A percentile compares a stretch with the other conserved stretches of the same genome.
Conservation (phyloP, 495 filamentous ascomycete species). For the Tuber umbilicatum region DNA sequence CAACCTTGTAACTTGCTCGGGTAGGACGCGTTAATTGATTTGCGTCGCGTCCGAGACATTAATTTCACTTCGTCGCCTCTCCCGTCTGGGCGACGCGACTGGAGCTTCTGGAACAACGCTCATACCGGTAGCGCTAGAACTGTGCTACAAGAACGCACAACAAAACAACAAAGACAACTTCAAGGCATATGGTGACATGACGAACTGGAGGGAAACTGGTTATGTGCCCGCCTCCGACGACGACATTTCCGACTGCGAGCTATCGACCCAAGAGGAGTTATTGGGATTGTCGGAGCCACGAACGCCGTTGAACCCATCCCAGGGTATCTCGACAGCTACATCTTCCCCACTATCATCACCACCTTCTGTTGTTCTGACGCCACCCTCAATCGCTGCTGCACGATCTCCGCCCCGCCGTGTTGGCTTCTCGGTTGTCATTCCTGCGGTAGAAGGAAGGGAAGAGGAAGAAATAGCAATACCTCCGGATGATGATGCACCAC, state of each 20-base stretch:
- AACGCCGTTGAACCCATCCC: background rate
- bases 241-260: constrained; percentile 45
- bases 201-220: constrained; percentile 57
- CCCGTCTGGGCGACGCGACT: background rate
- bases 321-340: background rate
- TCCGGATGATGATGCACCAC: constrained; percentile 2
- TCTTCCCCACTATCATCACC: constrained; percentile 49
- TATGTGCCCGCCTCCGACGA: constrained; percentile 60
- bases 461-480: background rate
- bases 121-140: background rate
- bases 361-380: constrained; percentile 32
- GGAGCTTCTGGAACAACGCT: background rate
- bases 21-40: constrained; percentile 30
- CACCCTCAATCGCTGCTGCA: background rate
- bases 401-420: background rate
- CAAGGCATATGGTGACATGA: constrained; percentile 45
- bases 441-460: background rate
- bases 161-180: background rate
- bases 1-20: background rate
- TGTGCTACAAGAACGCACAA: background rate
- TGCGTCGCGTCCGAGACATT: constrained; percentile 15
- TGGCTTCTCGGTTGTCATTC: constrained; percentile 21
- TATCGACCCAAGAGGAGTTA: constrained; percentile 32
- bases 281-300: constrained; percentile 8
- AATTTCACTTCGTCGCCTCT: background rate